Evolutionary conservation across 2,329 filamentous ascomycete species (phyloP).

Genomic region (Chrysoporthe cubensis): DNA sequence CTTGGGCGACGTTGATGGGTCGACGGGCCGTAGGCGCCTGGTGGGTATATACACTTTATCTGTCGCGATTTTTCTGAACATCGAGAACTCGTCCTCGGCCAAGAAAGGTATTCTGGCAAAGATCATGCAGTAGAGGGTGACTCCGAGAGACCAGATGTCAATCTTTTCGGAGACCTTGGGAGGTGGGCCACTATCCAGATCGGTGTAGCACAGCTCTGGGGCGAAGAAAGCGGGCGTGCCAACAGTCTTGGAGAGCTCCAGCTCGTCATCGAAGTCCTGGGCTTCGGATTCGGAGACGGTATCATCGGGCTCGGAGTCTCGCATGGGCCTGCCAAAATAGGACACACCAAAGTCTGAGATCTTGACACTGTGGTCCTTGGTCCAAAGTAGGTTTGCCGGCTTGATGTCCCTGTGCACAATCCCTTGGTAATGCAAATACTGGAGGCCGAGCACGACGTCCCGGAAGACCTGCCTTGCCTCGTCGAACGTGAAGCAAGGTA

Average conservation of each 20-base stretch:
- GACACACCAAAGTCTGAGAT: conserved; percentile 99
- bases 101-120: conserved; percentile 93
- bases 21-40: conserved; percentile 77
- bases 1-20: conserved; percentile 60
- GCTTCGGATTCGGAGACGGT: conserved; percentile 79
- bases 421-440: conserved; percentile 89
- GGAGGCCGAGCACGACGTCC: conserved; percentile 88
- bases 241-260: conserved; percentile 97
- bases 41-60: conserved; percentile 89
- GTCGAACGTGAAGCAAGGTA: conserved; percentile 87
- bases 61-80: conserved; percentile 90
- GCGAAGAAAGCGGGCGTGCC: conserved; percentile 98
- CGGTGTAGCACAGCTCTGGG: conserved; percentile 92
- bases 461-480: conserved; percentile 84
- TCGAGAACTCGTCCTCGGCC: conserved; percentile 86
- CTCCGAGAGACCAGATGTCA: conserved; percentile 95
- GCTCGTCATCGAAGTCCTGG: conserved; percentile 85
- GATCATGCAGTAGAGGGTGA: conserved; percentile 94
- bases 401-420: conserved; percentile 87
- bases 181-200: conserved; percentile 64
- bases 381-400: conserved; percentile 88
- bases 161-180: conserved; percentile 90
- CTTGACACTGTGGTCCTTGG: conserved; percentile 83
- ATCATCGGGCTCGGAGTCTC: conserved; percentile 80
- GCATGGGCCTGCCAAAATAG: conserved; percentile 87